Percentiles rank a stretch among this genome's conserved stretches.
Evolutionary conservation across 1,284 basidiomycete species (phyloP).

Genomic region (Ceratobasidium sp.): DNA sequence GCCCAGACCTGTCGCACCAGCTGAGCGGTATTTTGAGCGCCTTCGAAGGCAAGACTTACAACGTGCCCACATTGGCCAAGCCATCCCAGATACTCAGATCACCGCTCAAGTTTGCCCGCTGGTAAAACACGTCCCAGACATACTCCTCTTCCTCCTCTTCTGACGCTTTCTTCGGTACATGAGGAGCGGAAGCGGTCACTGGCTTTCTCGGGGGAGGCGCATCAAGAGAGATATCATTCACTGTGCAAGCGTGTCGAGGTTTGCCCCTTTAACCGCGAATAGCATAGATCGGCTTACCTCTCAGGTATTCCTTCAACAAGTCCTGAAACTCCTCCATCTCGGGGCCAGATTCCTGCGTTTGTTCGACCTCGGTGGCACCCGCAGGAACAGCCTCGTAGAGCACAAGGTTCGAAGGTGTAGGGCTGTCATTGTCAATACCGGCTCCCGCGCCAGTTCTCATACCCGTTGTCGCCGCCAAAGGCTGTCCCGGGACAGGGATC

Average conservation of each 20-base stretch:
- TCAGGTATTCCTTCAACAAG: constrained; percentile 16
- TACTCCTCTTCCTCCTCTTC: constrained; percentile 32
- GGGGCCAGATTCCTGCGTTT: constrained; percentile 1
- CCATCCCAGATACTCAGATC: constrained; percentile 37
- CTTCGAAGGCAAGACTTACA: constrained; percentile 25
- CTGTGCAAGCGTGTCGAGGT: background rate
- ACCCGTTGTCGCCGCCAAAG: constrained; percentile 1
- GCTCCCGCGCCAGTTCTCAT: background rate
- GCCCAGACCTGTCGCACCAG: constrained; percentile 33
- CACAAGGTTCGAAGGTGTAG: constrained; percentile 11
- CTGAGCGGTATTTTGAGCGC: background rate
- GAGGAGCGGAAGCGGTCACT: background rate
- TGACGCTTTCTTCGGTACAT: background rate
- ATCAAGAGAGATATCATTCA: constrained; percentile 35
- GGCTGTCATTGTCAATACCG: background rate
- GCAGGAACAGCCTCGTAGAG: constrained; percentile 31
- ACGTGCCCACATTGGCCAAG: constrained; percentile 41
- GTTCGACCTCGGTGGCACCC: background rate
- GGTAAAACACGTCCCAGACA: constrained; percentile 37
- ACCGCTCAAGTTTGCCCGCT: constrained; percentile 30
- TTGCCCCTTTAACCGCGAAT: background rate
- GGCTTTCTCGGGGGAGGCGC: constrained; percentile 31
- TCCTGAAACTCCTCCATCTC: constrained; percentile 39
- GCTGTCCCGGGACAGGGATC: constrained; percentile 30
- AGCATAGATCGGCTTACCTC: constrained; percentile 14